phyloP scores from a whole-genome alignment of 345 rosid genomes.

The Murraya paniculata region DNA sequence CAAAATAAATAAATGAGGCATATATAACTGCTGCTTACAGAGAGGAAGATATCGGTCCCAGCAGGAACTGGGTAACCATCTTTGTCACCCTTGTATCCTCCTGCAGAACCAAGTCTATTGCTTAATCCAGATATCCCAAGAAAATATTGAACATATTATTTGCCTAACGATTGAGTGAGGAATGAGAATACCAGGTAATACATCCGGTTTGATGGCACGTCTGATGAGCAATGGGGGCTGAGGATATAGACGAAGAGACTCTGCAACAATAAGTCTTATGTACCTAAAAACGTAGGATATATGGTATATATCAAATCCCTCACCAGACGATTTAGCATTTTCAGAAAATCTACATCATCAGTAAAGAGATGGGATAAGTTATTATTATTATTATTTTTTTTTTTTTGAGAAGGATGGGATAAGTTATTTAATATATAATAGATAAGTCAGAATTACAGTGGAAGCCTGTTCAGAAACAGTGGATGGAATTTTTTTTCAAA shows the following conservation, averaged over 20 bases:
- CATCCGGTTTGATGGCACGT: constrained; percentile 68
- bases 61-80: constrained; percentile 70
- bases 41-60: constrained; percentile 87
- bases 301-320: background rate
- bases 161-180: background rate
- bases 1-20: background rate
- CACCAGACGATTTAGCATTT: background rate
- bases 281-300: constrained; percentile 46
- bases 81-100: constrained; percentile 76
- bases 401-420: too few species aligned
- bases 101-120: constrained; percentile 35
- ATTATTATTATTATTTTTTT: too few species aligned
- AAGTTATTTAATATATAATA: background rate
- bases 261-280: constrained; percentile 73
- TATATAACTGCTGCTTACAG: constrained; percentile 48
- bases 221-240: constrained; percentile 92
- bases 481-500: background rate
- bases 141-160: background rate
- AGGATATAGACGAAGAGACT: constrained; percentile 90
- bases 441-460: background rate
- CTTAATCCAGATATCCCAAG: background rate
- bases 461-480: background rate
- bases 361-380: background rate
- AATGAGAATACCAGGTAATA: constrained; percentile 61
- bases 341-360: background rate